Evolutionary conservation across 75 land plant species (phyloP), one percentile per base, ranked within the genome.

Genomic region (Cunninghamia lanceolata): DNA sequence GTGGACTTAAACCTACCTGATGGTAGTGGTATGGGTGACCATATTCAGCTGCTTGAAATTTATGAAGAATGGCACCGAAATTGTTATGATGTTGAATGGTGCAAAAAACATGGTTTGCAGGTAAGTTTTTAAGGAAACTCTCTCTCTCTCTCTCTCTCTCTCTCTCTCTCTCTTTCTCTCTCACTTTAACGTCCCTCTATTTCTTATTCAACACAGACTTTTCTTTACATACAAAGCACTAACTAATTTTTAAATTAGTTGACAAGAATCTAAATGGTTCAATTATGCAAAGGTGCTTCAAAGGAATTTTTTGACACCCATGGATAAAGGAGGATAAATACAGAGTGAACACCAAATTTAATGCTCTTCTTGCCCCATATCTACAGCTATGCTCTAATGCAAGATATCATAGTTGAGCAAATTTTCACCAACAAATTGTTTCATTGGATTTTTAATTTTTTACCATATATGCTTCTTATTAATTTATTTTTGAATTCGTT

Each of bases 11-110:
- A 90, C 53, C 89, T 98, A 36, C 99, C 99, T 30, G 94, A 95
- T 94, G 99, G 99, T 54, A 91, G 88, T 87, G 99, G 99, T 73
- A 90, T 86, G 85, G 99, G 99, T 45, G 99, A 98, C 85, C 99
- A 98, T 88, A 94, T 98, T 36, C 99, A 97, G 86, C 86, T 95
- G 87, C 94, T 98, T 56, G 99, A 98, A 80, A 95, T 98, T 54
- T 98, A 86, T 92, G 97, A 94, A 85, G 34, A 81, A 32, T 98
- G 99, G 99, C 86, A 91, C 56, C 82, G 86, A 36, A 86, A 73
- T 38, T 88, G 92, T 53, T 97, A 94, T 88, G 95, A 94, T 84
- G 66, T 85, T 53, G 86, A 92, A 28, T 98, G 99, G 99, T 94
- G 95, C 83, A 92, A 89, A 80, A 91, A 96, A 34, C 87, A 93